Percentiles rank a stretch among this genome's conserved stretches.
Conservation (phyloP, 768 basidiomycete genomes). For the Termitomyces sp. region DNA sequence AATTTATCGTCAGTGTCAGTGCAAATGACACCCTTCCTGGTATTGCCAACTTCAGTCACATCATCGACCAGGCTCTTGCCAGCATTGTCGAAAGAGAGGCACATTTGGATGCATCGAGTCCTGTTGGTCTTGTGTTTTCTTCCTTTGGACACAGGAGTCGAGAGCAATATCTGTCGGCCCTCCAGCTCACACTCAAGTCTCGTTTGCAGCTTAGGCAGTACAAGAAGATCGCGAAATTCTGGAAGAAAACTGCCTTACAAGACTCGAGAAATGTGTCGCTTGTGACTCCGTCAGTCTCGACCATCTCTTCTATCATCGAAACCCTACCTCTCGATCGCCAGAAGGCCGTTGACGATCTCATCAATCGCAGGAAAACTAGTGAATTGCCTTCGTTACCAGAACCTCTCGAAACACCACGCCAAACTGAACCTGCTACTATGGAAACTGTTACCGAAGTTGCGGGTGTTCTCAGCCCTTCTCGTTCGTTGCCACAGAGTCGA, state of each 20-base stretch:
- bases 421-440: background rate
- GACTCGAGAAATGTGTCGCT: conserved; percentile 20
- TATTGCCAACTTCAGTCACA: background rate
- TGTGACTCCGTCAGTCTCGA: conserved; percentile 38
- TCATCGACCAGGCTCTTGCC: conserved; percentile 12
- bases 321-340: conserved; percentile 31
- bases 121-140: conserved; percentile 10
- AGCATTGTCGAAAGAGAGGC: conserved; percentile 7
- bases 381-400: conserved; percentile 13
- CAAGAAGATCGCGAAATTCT: conserved; percentile 40
- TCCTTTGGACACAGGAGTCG: conserved; percentile 30
- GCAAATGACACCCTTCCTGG: background rate
- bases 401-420: background rate
- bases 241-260: conserved; percentile 41
- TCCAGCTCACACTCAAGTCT: conserved; percentile 41
- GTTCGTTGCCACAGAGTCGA: conserved; percentile 18
- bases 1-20: conserved; percentile 3
- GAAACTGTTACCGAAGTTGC: background rate
- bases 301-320: conserved; percentile 35
- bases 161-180: conserved; percentile 43
- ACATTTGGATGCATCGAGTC: background rate
- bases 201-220: conserved; percentile 44
- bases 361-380: conserved; percentile 14
- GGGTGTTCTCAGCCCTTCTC: conserved; percentile 12
- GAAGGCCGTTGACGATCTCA: conserved; percentile 38